Conservation (phyloP, 768 basidiomycete species). For the Mrakia frigida region DNA sequence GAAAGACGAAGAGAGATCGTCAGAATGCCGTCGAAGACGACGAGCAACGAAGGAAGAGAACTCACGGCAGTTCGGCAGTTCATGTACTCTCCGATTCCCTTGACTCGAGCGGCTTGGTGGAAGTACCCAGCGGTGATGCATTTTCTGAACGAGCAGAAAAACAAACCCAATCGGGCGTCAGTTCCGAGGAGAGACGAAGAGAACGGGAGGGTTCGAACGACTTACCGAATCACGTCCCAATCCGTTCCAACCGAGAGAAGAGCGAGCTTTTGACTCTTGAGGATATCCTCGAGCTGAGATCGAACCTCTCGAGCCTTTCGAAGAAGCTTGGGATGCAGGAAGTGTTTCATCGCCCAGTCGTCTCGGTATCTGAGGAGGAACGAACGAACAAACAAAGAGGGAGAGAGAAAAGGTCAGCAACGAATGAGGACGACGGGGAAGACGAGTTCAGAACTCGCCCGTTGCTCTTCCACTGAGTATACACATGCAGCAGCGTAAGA, state of each 20-base stretch:
- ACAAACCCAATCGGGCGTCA: not conserved
- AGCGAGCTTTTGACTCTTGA: conserved; percentile 98
- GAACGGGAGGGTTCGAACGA: not conserved
- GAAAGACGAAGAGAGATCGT: not conserved
- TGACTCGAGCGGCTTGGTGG: conserved; percentile 95
- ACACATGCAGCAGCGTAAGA: conserved; percentile 88
- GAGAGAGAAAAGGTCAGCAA: not conserved
- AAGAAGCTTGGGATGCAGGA: conserved; percentile 90
- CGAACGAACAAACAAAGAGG: not conserved
- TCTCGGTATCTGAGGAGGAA: conserved; percentile 84
- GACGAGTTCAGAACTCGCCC: conserved; percentile 54
- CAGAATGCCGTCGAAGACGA: not conserved
- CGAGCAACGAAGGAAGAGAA: not conserved
- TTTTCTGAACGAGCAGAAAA: conserved; percentile 55
- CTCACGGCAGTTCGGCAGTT: conserved; percentile 77
- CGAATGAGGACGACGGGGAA: too few species aligned
- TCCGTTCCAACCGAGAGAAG: conserved; percentile 86
- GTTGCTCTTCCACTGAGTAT: conserved; percentile 96
- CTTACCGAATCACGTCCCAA: conserved; percentile 76
- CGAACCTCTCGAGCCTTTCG: conserved; percentile 94
- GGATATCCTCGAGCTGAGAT: conserved; percentile 93
- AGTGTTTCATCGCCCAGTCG: conserved; percentile 91
- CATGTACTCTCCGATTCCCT: conserved; percentile 98
- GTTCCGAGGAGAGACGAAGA: not conserved
- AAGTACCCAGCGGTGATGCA: conserved; percentile 97